phyloP scores from a whole-genome alignment of 2,329 filamentous ascomycete genomes.

The Lecanosticta acicola region DNA sequence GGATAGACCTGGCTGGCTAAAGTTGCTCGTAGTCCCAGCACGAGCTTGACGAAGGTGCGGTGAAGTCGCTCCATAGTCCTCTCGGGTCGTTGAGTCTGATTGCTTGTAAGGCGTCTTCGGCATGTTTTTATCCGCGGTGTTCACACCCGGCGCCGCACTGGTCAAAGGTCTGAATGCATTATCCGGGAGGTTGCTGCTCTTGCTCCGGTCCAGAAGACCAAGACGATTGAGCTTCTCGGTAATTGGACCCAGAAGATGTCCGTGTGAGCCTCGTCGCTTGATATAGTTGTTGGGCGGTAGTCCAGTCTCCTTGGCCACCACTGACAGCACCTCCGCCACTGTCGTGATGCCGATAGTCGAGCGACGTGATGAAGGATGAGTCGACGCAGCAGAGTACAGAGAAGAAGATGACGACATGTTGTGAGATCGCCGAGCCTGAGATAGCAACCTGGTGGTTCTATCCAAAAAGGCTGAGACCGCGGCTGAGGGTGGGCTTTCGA shows the following conservation, averaged over 20 bases:
- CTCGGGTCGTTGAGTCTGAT: background rate
- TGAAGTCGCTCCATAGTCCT: background rate
- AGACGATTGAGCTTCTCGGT: slow-evolving; percentile 17
- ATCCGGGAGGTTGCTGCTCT: background rate
- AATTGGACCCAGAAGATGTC: slow-evolving; percentile 20
- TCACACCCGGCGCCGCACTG: slow-evolving; percentile 5
- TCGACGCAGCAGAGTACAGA: background rate
- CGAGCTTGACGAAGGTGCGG: background rate
- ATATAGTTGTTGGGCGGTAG: slow-evolving; percentile 19
- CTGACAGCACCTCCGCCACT: slow-evolving; percentile 11
- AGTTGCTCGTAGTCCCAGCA: background rate
- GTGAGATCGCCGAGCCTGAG: no score
- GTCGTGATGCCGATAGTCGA: slow-evolving; percentile 5
- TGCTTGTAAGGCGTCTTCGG: slow-evolving; percentile 6
- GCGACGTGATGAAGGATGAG: background rate
- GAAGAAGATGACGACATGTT: no score
- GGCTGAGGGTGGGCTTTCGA: background rate
- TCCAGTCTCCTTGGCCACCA: slow-evolving; percentile 14
- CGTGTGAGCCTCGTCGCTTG: slow-evolving; percentile 18
- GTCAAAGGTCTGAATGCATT: slow-evolving; percentile 3
- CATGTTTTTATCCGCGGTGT: slow-evolving; percentile 1
- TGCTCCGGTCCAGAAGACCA: slow-evolving; percentile 11
- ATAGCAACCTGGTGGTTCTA: background rate
- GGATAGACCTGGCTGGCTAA: background rate
- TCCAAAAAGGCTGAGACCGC: background rate